Evolutionary conservation across 768 basidiomycete species (phyloP).

Genomic region (Mycena haematopus): DNA sequence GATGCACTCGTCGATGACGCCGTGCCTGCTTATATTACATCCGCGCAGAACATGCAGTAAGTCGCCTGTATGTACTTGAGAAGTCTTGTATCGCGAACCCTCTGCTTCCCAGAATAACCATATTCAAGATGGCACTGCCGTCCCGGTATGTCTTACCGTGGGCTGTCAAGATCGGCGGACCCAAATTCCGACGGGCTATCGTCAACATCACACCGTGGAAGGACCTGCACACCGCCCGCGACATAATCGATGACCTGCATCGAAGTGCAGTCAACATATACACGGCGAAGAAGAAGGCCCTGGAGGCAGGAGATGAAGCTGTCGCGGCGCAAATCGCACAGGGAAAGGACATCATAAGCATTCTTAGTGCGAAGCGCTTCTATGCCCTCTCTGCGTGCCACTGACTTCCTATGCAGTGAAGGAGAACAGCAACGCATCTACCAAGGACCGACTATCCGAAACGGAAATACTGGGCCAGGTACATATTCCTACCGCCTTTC

Average conservation of each 20-base stretch:
- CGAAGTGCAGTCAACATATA: conserved; percentile 41
- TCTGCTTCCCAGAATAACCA: not conserved
- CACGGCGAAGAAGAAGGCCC: conserved; percentile 41
- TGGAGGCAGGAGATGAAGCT: conserved; percentile 38
- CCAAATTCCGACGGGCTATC: conserved; percentile 42
- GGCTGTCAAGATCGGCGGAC: conserved; percentile 39
- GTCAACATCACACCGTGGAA: conserved; percentile 39
- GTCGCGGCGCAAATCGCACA: conserved; percentile 38
- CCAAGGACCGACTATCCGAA: conserved; percentile 38
- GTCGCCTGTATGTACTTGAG: no score
- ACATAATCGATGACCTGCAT: conserved; percentile 44
- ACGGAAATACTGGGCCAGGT: conserved; percentile 40
- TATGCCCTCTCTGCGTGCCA: not conserved
- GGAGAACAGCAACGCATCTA: conserved; percentile 39
- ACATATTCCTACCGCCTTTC: not conserved
- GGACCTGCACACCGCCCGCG: conserved; percentile 34
- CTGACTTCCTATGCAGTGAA: conserved; percentile 33
- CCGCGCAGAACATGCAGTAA: conserved; percentile 41
- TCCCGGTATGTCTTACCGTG: conserved; percentile 35
- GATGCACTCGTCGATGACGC: conserved; percentile 43
- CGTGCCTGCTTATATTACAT: conserved; percentile 38
- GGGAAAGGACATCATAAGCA: conserved; percentile 41
- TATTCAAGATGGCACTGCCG: conserved; percentile 23
- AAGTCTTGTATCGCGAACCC: no score
- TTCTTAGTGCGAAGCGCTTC: conserved; percentile 30